These are phyloP conservation scores for Acephala macrosclerotiorum DNA, from an alignment of 2,329 filamentous ascomycete species.

Conservation along the genomic window DNA sequence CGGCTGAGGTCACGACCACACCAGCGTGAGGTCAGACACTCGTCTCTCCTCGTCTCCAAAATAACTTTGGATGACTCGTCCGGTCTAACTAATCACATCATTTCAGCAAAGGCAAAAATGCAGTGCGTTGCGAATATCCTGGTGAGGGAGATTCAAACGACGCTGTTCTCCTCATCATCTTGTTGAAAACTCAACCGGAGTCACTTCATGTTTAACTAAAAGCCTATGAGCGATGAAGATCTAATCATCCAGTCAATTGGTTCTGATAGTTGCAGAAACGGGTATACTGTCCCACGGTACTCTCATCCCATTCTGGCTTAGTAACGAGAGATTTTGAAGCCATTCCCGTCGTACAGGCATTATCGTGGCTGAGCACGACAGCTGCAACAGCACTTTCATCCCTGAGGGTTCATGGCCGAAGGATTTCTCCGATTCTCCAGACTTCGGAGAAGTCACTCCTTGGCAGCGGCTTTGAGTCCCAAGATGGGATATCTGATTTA, in stretches of 20 bases:
- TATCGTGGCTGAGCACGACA: slow-evolving; percentile 19
- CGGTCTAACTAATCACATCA: slow-evolving; percentile 5
- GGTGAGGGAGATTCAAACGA: slow-evolving; percentile 19
- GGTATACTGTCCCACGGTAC: background rate
- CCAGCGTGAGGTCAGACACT: slow-evolving; percentile 8
- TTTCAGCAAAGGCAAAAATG: background rate
- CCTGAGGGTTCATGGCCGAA: slow-evolving; percentile 10
- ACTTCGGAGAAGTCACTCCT: slow-evolving; percentile 4
- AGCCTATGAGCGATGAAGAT: slow-evolving; percentile 1
- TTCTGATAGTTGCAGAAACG: background rate
- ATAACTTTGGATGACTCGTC: slow-evolving; percentile 11
- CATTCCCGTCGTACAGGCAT: slow-evolving; percentile 20
- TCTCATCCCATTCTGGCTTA: background rate
- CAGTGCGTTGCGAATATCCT: slow-evolving; percentile 14
- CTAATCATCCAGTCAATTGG: slow-evolving; percentile 1
- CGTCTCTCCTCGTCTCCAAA: background rate
- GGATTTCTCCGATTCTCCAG: slow-evolving; percentile 9
- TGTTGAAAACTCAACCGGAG: slow-evolving; percentile 9
- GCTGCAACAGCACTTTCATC: slow-evolving; percentile 15
- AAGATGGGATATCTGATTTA: slow-evolving; percentile 13
- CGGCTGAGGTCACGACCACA: slow-evolving; percentile 1
- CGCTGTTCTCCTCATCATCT: slow-evolving; percentile 13
- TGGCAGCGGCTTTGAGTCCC: background rate
- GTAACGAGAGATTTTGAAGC: slow-evolving; percentile 13
- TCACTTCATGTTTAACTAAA: slow-evolving; percentile 2